Conservation (phyloP, 192 early-diverging fungal species). For the Umbelopsis sp. region DNA sequence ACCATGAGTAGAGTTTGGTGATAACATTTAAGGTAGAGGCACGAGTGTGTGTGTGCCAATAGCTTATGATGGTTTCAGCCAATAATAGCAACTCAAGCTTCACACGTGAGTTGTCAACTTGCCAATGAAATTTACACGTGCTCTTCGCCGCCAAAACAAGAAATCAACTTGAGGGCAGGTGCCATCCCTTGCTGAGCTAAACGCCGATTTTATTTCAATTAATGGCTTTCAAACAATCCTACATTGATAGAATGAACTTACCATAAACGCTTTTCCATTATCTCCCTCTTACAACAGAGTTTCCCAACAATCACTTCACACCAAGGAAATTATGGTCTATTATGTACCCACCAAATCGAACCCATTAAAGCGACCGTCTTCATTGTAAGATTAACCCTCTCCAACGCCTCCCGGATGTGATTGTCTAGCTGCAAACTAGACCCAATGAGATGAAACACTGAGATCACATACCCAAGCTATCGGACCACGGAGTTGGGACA, state of each 20-base stretch:
- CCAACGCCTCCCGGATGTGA: background rate
- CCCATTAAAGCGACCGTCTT: no score
- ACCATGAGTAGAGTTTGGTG: background rate
- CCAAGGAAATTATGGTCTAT: no score
- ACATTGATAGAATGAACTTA: background rate
- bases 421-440: background rate
- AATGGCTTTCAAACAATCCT: no score
- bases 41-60: constrained; percentile 11
- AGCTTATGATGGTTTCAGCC: background rate
- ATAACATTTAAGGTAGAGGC: constrained; percentile 16
- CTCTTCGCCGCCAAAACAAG: background rate
- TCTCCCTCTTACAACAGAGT: no score
- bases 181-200: background rate
- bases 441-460: background rate
- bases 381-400: background rate
- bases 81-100: background rate
- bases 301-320: no score
- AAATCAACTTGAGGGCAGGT: background rate
- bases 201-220: background rate
- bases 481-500: no score
- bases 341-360: no score
- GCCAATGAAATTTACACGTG: constrained; percentile 11
- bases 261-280: no score
- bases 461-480: no score
- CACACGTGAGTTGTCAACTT: constrained; percentile 1